Evolutionary conservation across 495 filamentous ascomycete species (phyloP).

Genomic region (Haplographium delicatum): DNA sequence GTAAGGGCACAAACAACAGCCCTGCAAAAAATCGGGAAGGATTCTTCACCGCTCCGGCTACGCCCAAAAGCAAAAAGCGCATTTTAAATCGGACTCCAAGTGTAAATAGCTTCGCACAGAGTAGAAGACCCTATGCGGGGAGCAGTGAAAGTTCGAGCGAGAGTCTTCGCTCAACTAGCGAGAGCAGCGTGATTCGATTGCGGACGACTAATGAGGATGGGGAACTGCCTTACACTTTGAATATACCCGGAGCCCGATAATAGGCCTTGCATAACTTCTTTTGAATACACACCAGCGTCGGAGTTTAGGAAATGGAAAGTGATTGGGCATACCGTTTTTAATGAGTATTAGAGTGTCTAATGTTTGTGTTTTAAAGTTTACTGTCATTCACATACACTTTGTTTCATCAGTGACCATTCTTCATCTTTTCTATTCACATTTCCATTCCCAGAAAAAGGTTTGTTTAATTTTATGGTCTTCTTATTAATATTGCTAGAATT

Average conservation of each 20-base stretch:
- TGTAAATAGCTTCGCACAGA: slow-evolving; percentile 38
- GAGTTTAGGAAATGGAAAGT: not conserved
- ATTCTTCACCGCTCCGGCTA: slow-evolving; percentile 48
- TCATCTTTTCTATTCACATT: not conserved
- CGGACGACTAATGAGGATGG: slow-evolving; percentile 15
- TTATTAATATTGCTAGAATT: too few species aligned
- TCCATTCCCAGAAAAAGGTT: too few species aligned
- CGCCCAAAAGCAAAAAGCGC: slow-evolving; percentile 37
- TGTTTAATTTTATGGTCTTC: too few species aligned
- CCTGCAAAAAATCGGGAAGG: slow-evolving; percentile 33
- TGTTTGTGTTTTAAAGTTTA: slow-evolving; percentile 20
- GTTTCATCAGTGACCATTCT: not conserved
- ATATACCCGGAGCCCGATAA: slow-evolving; percentile 9
- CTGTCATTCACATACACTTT: not conserved
- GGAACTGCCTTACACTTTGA: slow-evolving; percentile 21
- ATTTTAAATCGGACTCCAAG: slow-evolving; percentile 33
- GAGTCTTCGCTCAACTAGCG: slow-evolving; percentile 33
- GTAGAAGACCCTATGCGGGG: slow-evolving; percentile 32
- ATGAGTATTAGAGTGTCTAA: slow-evolving; percentile 13
- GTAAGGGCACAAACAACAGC: slow-evolving; percentile 25
- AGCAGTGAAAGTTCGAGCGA: slow-evolving; percentile 32
- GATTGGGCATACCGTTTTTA: not conserved
- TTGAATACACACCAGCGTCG: slow-evolving; percentile 5
- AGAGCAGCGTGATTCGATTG: slow-evolving; percentile 22
- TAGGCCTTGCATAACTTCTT: not conserved